Conservation (phyloP, 1,284 basidiomycete genomes). For the Leccinum huronense region DNA sequence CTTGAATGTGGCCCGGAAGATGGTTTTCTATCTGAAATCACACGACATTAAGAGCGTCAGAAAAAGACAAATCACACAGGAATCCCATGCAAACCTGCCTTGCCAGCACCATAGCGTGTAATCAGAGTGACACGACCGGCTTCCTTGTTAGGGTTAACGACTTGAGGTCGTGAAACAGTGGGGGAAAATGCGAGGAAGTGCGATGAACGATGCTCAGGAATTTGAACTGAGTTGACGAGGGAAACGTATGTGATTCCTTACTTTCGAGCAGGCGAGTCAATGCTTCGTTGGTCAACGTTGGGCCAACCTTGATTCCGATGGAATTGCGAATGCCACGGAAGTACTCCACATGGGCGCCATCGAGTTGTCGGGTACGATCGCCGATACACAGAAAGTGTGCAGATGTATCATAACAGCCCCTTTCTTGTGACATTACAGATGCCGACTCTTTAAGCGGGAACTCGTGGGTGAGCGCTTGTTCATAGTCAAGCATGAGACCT, state of each 20-base stretch:
- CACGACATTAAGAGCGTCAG: neutral
- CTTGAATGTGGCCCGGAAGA: conserved; percentile 81
- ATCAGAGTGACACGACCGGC: conserved; percentile 87
- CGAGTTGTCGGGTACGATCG: conserved; percentile 91
- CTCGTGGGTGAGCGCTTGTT: conserved; percentile 85
- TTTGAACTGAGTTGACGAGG: neutral
- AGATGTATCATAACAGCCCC: conserved; percentile 78
- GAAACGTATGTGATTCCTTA: conserved; percentile 40
- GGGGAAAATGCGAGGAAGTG: neutral
- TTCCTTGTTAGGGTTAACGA: conserved; percentile 85
- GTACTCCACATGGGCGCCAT: conserved; percentile 94
- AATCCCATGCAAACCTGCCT: conserved; percentile 46
- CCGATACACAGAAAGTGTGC: conserved; percentile 98
- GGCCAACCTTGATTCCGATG: conserved; percentile 96
- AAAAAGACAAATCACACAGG: neutral
- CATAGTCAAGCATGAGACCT: conserved; percentile 91
- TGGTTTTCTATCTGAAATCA: conserved; percentile 64
- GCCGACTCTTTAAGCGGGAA: conserved; percentile 35
- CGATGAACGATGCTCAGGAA: neutral
- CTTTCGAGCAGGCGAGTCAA: conserved; percentile 79
- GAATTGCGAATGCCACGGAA: conserved; percentile 95
- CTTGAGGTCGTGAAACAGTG: conserved; percentile 38
- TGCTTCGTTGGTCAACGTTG: conserved; percentile 80
- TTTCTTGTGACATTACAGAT: conserved; percentile 22
- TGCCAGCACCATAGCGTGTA: conserved; percentile 87